These are phyloP conservation scores for Nigrospora sphaerica DNA, from an alignment of 2,329 filamentous ascomycete species.

Conservation along the genomic window DNA sequence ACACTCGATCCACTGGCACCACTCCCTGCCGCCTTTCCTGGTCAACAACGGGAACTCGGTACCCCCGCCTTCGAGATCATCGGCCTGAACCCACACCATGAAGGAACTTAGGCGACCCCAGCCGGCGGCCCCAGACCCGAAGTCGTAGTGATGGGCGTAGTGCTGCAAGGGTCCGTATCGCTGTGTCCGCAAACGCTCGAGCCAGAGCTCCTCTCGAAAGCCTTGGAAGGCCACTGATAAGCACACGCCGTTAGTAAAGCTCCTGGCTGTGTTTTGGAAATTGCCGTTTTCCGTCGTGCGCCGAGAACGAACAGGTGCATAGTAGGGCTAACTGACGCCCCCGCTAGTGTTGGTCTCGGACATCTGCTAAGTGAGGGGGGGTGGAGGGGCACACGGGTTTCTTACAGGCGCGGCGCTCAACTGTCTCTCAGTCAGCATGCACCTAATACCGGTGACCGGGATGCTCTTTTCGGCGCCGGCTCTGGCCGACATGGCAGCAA, in stretches of 20 bases:
- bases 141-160: constrained; percentile 49
- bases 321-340: no score
- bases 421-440: constrained; percentile 13
- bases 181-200: constrained; percentile 46
- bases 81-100: constrained; percentile 42
- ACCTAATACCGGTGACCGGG: no score
- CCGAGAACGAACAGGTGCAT: no score
- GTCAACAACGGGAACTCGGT: constrained; percentile 41
- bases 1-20: constrained; percentile 45
- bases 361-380: no score
- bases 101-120: constrained; percentile 44
- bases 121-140: constrained; percentile 42
- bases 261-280: no score
- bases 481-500: no score
- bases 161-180: constrained; percentile 39
- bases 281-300: no score
- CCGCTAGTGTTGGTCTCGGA: no score
- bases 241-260: no score
- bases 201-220: constrained; percentile 44
- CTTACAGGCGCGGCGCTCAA: constrained; percentile 35
- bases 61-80: constrained; percentile 36
- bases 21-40: constrained; percentile 24
- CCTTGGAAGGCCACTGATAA: constrained; percentile 34
- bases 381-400: no score
- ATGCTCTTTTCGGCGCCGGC: no score